These are phyloP conservation scores for Colletotrichum sp. DNA, from an alignment of 2,329 filamentous ascomycete species.

Conservation along the genomic window DNA sequence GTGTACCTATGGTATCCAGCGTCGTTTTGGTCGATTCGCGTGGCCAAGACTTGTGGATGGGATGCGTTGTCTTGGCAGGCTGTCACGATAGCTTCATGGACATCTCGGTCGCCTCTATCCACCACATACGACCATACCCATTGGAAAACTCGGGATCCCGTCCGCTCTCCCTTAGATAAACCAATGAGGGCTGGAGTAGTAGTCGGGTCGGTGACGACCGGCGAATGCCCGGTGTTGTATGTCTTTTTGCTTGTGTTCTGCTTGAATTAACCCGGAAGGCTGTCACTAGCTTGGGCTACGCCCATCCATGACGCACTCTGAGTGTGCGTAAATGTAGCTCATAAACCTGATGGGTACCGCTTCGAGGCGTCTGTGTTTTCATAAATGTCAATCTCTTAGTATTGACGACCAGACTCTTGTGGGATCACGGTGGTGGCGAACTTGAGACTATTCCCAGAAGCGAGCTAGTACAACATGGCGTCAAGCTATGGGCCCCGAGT, in stretches of 20 bases:
- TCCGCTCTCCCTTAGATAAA: not conserved
- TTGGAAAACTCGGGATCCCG: not conserved
- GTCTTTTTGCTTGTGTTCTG: not conserved
- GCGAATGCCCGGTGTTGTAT: not conserved
- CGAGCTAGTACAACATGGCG: not conserved
- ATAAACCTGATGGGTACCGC: too few relatives aligned
- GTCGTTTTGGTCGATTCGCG: fast-evolving
- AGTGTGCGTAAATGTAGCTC: not conserved
- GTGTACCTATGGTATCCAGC: fast-evolving
- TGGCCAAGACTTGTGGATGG: not conserved
- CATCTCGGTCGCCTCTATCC: fast-evolving
- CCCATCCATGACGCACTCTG: not conserved
- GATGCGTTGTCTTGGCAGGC: not conserved
- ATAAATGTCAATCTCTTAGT: not conserved
- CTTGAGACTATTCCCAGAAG: not conserved
- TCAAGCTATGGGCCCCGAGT: not conserved
- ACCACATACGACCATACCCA: not conserved
- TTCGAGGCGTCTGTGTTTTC: not conserved
- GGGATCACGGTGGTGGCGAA: not conserved
- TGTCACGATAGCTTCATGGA: not conserved
- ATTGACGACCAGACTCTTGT: not conserved
- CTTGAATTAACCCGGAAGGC: not conserved
- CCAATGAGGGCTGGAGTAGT: too few relatives aligned
- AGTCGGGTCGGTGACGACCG: not conserved
- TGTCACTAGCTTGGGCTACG: fast-evolving